Conservation (phyloP, 2,329 filamentous ascomycete genomes). For the Epichloe glyceriae region DNA sequence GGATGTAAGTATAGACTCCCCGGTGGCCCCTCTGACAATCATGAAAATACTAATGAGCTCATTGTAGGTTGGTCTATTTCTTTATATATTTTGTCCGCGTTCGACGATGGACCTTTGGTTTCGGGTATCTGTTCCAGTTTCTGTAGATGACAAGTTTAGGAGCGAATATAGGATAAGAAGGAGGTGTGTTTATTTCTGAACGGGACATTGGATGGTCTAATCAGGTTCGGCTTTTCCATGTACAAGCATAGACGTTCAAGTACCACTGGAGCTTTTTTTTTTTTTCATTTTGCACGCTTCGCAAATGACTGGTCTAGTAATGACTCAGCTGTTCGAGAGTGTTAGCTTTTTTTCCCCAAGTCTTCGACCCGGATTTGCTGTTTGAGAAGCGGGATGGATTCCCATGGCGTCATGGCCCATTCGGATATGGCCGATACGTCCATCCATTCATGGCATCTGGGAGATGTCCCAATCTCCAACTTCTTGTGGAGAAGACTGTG, state of each 20-base stretch:
- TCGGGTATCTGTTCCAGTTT: slow-evolving; percentile 39
- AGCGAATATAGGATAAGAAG: background rate
- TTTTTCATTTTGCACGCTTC: too few relatives aligned
- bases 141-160: background rate
- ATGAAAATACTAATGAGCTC: background rate
- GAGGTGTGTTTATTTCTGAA: background rate
- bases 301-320: too few relatives aligned
- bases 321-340: too few relatives aligned
- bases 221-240: too few relatives aligned
- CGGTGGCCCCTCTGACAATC: background rate
- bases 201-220: background rate
- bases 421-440: slow-evolving; percentile 22
- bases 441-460: slow-evolving; percentile 17
- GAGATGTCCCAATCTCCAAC: slow-evolving; percentile 43
- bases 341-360: too few relatives aligned
- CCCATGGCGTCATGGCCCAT: too few relatives aligned
- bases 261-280: background rate
- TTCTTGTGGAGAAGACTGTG: slow-evolving; percentile 44
- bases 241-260: background rate
- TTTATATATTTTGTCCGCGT: slow-evolving; percentile 65
- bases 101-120: slow-evolving; percentile 56
- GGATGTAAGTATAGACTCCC: slow-evolving; percentile 24
- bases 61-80: slow-evolving; percentile 48
- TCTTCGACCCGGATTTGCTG: too few relatives aligned
- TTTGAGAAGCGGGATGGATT: too few relatives aligned